Conservation (phyloP, 148 eudicot genomes). For the Chenopodium quinoa region DNA sequence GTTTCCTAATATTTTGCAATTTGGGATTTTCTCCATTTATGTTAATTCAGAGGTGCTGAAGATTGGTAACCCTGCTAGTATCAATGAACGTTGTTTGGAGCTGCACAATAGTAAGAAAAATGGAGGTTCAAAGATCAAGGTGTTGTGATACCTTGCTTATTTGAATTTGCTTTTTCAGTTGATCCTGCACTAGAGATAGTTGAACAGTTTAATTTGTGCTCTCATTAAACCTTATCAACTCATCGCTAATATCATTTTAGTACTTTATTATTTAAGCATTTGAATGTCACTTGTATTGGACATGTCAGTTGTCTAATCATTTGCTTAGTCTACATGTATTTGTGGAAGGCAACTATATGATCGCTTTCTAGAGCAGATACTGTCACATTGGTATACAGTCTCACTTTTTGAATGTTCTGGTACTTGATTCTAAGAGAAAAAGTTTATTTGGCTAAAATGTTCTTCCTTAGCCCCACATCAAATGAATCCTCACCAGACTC, state of each 20-base stretch:
- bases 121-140: conserved; percentile 70
- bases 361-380: conserved; percentile 7
- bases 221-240: not conserved
- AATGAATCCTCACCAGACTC: too few species aligned
- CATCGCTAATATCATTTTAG: not conserved
- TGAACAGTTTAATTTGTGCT: not conserved
- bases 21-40: not conserved
- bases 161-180: conserved; percentile 1
- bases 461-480: too few species aligned
- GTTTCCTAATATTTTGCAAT: not conserved
- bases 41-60: conserved; percentile 62
- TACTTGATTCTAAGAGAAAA: not conserved
- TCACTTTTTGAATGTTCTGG: not conserved
- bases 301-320: not conserved
- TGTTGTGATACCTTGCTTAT: conserved; percentile 26
- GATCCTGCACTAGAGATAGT: not conserved
- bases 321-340: not conserved
- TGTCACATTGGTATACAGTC: not conserved
- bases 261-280: too few species aligned
- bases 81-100: conserved; percentile 89
- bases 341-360: not conserved
- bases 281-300: not conserved
- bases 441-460: too few species aligned
- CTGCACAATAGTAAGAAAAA: conserved; percentile 78
- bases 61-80: conserved; percentile 59